Base-by-base conservation (phyloP, 495 filamentous ascomycete species). In the Cercophora sp. region DNA sequence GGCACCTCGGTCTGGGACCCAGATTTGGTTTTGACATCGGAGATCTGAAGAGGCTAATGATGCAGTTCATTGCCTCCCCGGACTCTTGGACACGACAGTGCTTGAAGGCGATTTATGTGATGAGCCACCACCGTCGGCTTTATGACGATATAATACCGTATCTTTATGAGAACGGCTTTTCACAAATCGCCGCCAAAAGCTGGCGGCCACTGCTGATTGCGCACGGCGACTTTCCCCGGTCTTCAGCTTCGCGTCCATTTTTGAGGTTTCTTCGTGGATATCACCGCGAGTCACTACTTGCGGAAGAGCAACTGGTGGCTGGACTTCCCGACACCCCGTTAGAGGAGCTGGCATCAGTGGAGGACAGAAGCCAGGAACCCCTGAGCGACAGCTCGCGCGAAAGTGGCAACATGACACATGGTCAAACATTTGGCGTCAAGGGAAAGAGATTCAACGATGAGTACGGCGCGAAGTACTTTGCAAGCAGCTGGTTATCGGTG, bases 381-480 rank as follows among this genome's bases (percentile, higher is more conserved):
- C 9, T 43, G 10, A 15, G 15, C 20, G 40, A 43, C 15, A 18
- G 23, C 4, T 24, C 26, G 16, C n/a, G 25, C 20, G 10, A 75
- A 48, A 62, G 72, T 5, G 43, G 77, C 53, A 76, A 75, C 52
- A 63, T 60, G 16, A 65, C 73, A 4, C 61, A 75, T 2, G 74
- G 74, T 19, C 58, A 70, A 18, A 70, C 68, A 1, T 72, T 77
- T 40, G 71, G 73, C 8, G 69, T 80, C 31, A 62, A 56, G 29
- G 72, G 71, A 29, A 80, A 78, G 26, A 56, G 66, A 6, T 70
- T 81, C 48, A 79, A 73, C 51, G 86, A 90, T 63, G 65, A 73
- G 3, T 73, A 87, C 34, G 85, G 81, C 16, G 84, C 87, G 19
- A 72, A 83, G 48, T 70, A 85, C 48, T 85, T 91, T 54, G 85